These are phyloP conservation scores for Polygonum maritimum DNA, from an alignment of 148 eudicot genomes.

Conservation along the genomic window DNA sequence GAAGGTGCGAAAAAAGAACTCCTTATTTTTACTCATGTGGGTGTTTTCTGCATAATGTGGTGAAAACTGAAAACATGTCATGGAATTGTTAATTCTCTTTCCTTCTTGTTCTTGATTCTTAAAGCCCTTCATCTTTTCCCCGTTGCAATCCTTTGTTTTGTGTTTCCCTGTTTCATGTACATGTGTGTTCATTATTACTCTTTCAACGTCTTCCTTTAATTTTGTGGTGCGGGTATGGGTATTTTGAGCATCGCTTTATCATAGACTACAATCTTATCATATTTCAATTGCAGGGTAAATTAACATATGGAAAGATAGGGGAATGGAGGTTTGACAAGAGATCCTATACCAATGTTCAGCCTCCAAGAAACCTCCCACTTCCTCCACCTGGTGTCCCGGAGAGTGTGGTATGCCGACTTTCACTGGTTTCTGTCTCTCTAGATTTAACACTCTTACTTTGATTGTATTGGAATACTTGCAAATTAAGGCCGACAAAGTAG, in stretches of 20 bases:
- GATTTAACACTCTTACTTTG: neutral
- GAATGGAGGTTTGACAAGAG: conserved; percentile 99
- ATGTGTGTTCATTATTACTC: too few species aligned
- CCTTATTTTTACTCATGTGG: neutral
- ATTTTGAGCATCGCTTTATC: neutral
- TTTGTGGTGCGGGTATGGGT: neutral
- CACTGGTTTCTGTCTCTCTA: neutral
- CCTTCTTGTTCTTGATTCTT: too few species aligned
- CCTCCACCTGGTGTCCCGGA: conserved; percentile 98
- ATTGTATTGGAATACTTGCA: neutral
- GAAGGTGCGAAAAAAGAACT: conserved; percentile 39
- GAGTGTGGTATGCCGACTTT: conserved; percentile 70
- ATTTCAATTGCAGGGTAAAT: conserved; percentile 46
- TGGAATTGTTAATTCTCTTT: neutral
- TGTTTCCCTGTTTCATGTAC: too few species aligned
- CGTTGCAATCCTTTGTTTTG: too few species aligned
- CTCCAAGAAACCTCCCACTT: conserved; percentile 80
- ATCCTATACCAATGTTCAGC: conserved; percentile 52
- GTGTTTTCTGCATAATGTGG: neutral
- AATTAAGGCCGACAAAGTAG: neutral
- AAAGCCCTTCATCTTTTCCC: too few species aligned
- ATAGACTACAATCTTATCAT: neutral
- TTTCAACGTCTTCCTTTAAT: neutral
- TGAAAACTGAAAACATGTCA: neutral
- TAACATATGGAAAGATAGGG: conserved; percentile 92